These are phyloP conservation scores for Guillardia theta DNA, from an alignment of 78 protist genomes.

Conservation along the genomic window DNA sequence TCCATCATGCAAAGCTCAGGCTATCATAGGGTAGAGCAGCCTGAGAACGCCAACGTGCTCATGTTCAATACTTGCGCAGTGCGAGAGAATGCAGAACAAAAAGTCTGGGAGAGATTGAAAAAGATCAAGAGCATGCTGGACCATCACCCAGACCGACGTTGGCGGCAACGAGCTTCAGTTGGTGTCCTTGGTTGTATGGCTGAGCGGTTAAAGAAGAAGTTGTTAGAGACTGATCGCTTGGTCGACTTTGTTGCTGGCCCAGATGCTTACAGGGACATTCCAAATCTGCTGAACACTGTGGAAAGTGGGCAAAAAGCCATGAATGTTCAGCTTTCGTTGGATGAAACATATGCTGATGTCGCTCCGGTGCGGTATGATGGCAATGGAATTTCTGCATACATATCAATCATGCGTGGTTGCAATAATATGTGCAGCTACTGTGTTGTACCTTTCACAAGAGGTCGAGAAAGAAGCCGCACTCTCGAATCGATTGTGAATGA, in stretches of 20 bases:
- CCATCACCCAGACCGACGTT: not conserved
- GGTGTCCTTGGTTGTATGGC: conserved; percentile 39
- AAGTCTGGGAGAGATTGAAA: not conserved
- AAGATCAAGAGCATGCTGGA: not conserved
- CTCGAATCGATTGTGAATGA: conserved; percentile 73
- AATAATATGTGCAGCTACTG: conserved; percentile 95
- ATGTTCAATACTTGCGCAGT: conserved; percentile 35
- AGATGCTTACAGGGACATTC: conserved; percentile 84
- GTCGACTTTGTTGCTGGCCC: conserved; percentile 52
- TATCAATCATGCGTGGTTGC: conserved; percentile 85
- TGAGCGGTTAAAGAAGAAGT: conserved; percentile 6
- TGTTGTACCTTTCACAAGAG: conserved; percentile 94
- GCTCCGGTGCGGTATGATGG: conserved; percentile 79
- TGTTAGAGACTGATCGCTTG: not conserved
- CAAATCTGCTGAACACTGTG: conserved; percentile 67
- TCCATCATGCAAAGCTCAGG: not conserved
- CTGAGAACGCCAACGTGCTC: not conserved
- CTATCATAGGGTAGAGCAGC: not conserved
- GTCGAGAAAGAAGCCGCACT: conserved; percentile 61
- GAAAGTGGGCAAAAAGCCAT: not conserved
- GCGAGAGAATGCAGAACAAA: not conserved
- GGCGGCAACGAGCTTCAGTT: not conserved
- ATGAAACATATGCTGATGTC: conserved; percentile 84
- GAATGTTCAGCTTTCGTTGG: conserved; percentile 5
- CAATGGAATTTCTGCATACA: conserved; percentile 58